phyloP scores from a whole-genome alignment of 305 asterid species.

The Petunia hybrid region DNA sequence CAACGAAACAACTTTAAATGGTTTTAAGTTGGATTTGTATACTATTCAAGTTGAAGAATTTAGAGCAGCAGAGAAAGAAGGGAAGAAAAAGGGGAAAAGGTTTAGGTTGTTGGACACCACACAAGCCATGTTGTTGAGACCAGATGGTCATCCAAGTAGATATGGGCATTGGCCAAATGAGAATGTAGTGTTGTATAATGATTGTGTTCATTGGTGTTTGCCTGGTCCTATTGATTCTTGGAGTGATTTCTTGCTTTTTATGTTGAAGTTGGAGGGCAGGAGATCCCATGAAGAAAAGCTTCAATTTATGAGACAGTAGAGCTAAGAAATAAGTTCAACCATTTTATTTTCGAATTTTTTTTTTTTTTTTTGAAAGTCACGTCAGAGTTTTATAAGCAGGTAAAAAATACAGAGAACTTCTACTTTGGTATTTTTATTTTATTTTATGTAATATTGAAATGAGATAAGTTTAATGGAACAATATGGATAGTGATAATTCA shows the following conservation, averaged over 20 bases:
- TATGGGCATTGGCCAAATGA: constrained; percentile 47
- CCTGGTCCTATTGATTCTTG: constrained; percentile 58
- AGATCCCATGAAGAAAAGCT: constrained; percentile 37
- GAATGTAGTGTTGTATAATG: constrained; percentile 38
- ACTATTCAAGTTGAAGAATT: constrained; percentile 39
- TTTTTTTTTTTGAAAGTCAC: no score
- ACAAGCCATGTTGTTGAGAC: constrained; percentile 42
- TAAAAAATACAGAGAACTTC: background rate
- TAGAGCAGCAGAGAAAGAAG: constrained; percentile 31
- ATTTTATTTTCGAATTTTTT: background rate
- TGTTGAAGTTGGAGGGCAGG: constrained; percentile 47
- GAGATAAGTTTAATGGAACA: background rate
- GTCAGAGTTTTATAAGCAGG: background rate
- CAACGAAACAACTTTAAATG: constrained; percentile 36
- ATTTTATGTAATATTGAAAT: background rate
- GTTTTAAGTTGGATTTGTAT: constrained; percentile 34
- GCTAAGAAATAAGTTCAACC: background rate
- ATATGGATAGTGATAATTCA: background rate
- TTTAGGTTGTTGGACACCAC: constrained; percentile 41
- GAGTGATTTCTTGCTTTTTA: constrained; percentile 47
- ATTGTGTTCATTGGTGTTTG: constrained; percentile 61
- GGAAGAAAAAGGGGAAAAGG: constrained; percentile 37
- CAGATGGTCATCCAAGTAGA: constrained; percentile 48
- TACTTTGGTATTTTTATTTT: background rate
- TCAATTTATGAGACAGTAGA: constrained; percentile 20